phyloP scores from a whole-genome alignment of 768 basidiomycete genomes.

The Lepiota subincarnata region DNA sequence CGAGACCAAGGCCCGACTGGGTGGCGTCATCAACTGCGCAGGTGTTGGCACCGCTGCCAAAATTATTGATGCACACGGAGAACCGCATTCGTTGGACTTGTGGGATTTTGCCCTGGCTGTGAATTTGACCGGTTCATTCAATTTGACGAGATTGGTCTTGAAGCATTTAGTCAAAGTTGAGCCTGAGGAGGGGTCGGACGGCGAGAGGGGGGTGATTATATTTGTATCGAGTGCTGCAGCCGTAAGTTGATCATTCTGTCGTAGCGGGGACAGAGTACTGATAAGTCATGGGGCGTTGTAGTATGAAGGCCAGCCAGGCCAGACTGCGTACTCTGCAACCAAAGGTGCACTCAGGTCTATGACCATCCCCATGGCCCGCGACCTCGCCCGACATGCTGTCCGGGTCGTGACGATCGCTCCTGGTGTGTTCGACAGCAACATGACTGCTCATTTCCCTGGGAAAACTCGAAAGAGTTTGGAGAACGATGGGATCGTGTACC shows the following conservation, averaged over 20 bases:
- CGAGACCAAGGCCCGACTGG: constrained; percentile 41
- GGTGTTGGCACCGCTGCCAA: constrained; percentile 44
- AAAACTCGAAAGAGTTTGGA: constrained; percentile 35
- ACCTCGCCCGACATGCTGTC: constrained; percentile 47
- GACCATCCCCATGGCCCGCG: constrained; percentile 59
- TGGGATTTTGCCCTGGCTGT: constrained; percentile 52
- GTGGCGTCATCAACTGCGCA: constrained; percentile 57
- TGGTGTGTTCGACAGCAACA: constrained; percentile 45
- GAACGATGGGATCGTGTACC: constrained; percentile 38
- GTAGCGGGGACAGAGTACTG: neutral
- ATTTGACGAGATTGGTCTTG: constrained; percentile 51
- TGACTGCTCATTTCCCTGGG: constrained; percentile 34
- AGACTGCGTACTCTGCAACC: constrained; percentile 50
- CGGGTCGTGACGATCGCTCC: constrained; percentile 57
- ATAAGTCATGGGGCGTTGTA: constrained; percentile 15
- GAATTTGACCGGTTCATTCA: constrained; percentile 57
- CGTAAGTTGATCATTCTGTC: constrained; percentile 25
- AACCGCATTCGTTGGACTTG: constrained; percentile 44
- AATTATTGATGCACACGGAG: constrained; percentile 43
- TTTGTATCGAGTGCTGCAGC: constrained; percentile 55
- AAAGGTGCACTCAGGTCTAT: constrained; percentile 57
- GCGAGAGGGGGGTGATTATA: constrained; percentile 56
- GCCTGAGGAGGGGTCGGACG: constrained; percentile 42
- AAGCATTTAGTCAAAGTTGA: constrained; percentile 44
- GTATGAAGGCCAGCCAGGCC: constrained; percentile 57